Conservation (phyloP, 805 yeast genomes). For the Candida alai region DNA sequence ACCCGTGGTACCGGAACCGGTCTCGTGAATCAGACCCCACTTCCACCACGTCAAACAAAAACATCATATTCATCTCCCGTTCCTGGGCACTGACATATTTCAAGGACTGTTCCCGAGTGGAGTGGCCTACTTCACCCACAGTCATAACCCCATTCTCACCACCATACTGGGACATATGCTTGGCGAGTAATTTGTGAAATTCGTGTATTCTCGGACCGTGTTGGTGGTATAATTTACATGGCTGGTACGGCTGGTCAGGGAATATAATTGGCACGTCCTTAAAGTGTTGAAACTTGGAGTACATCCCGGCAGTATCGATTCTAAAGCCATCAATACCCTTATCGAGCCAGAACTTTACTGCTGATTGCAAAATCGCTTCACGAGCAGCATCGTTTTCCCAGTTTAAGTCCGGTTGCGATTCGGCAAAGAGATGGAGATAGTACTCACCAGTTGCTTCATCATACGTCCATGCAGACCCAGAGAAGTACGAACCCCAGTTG, state of each 20-base stretch:
- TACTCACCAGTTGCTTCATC: slow-evolving; percentile 53
- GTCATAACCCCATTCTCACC: slow-evolving; percentile 53
- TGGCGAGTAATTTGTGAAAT: slow-evolving; percentile 50
- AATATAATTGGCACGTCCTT: slow-evolving; percentile 48
- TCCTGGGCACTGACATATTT: slow-evolving; percentile 40
- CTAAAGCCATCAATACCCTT: slow-evolving; percentile 59
- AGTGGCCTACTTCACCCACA: slow-evolving; percentile 53
- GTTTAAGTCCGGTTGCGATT: slow-evolving; percentile 56
- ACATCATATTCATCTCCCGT: slow-evolving; percentile 36
- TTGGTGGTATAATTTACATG: slow-evolving; percentile 26
- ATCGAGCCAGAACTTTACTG: slow-evolving; percentile 51
- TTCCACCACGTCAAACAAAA: slow-evolving; percentile 29
- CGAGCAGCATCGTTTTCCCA: slow-evolving; percentile 49
- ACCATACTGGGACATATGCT: slow-evolving; percentile 42
- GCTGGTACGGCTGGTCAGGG: slow-evolving; percentile 40
- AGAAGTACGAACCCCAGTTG: slow-evolving; percentile 52
- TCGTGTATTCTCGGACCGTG: slow-evolving; percentile 58
- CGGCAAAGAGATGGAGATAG: slow-evolving; percentile 51
- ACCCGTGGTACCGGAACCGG: slow-evolving; percentile 33
- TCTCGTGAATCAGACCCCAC: slow-evolving; percentile 36
- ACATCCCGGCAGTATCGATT: slow-evolving; percentile 52
- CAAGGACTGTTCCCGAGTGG: slow-evolving; percentile 38
- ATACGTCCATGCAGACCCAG: slow-evolving; percentile 55
- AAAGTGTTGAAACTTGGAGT: slow-evolving; percentile 44
- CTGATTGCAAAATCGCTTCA: slow-evolving; percentile 42